A percentile compares a stretch with the other conserved stretches of the same genome.
phyloP scores from a whole-genome alignment of 306 rosid species.

The Lablab purpureus region DNA sequence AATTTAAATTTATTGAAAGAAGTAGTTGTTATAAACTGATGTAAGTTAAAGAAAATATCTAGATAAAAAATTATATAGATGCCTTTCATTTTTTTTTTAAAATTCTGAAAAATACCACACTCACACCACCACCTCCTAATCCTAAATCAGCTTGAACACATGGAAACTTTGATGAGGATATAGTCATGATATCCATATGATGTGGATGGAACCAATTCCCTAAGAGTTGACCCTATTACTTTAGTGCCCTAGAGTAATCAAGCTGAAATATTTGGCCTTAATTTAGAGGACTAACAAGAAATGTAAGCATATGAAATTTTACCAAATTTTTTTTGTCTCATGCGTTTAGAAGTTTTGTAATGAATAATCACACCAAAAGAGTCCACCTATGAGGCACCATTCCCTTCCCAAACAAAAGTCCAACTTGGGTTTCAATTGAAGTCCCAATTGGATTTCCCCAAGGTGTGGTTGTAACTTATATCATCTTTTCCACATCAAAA shows the following conservation, averaged over 20 bases:
- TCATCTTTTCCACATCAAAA: conserved; percentile 36
- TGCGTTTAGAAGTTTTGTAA: conserved; percentile 15
- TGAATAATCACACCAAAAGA: conserved; percentile 26
- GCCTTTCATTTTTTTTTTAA: not conserved
- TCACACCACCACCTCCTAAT: not conserved
- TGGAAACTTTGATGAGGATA: not conserved
- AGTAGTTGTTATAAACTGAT: no score
- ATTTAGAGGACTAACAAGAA: conserved; percentile 27
- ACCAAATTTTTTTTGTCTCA: conserved; percentile 5
- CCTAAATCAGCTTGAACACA: no score
- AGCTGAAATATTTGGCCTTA: conserved; percentile 27
- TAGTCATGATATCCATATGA: not conserved
- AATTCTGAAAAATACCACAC: not conserved
- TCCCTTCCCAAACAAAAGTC: conserved; percentile 26
- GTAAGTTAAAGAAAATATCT: no score
- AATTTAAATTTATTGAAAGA: no score
- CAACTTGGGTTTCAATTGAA: conserved; percentile 24
- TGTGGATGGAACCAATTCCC: not conserved
- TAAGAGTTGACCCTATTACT: conserved; percentile 17
- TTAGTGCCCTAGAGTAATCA: conserved; percentile 1
- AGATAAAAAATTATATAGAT: no score
- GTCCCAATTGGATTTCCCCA: conserved; percentile 30
- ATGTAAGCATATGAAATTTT: conserved; percentile 41
- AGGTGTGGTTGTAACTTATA: conserved; percentile 33
- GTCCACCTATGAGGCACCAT: conserved; percentile 36